A percentile compares a stretch with the other conserved stretches of the same genome.
These are phyloP conservation scores for Lachnellula hyalina DNA, from an alignment of 2,329 filamentous ascomycete genomes.

Conservation along the genomic window DNA sequence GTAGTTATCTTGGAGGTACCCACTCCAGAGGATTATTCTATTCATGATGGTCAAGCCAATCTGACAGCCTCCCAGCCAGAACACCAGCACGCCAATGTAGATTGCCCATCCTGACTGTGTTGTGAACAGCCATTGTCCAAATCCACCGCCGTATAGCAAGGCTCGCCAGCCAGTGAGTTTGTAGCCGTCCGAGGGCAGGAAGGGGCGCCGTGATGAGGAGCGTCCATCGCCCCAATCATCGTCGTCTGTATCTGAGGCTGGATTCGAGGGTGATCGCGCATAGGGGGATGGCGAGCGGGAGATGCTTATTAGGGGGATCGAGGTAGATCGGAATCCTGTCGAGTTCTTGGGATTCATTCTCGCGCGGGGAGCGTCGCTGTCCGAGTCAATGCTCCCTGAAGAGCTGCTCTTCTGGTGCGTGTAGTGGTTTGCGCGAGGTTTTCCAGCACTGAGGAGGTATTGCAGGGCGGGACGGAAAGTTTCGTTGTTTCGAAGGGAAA, in stretches of 20 bases:
- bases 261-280: slow-evolving; percentile 35
- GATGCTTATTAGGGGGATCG: slow-evolving; percentile 41
- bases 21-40: slow-evolving; percentile 44
- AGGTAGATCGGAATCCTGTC: slow-evolving; percentile 31
- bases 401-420: slow-evolving; percentile 22
- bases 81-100: slow-evolving; percentile 41
- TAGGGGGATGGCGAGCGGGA: slow-evolving; percentile 40
- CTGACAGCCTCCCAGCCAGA: slow-evolving; percentile 42
- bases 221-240: slow-evolving; percentile 35
- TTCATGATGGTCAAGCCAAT: slow-evolving; percentile 46
- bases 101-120: slow-evolving; percentile 43
- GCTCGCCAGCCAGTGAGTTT: slow-evolving; percentile 31
- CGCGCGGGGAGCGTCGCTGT: slow-evolving; percentile 13
- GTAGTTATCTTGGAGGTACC: slow-evolving; percentile 28
- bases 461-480: slow-evolving; percentile 35
- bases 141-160: slow-evolving; percentile 36
- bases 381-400: slow-evolving; percentile 24
- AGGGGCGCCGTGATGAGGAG: slow-evolving; percentile 32
- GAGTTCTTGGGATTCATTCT: slow-evolving; percentile 26
- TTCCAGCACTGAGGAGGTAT: slow-evolving; percentile 29
- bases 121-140: slow-evolving; percentile 44
- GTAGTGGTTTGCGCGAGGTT: slow-evolving; percentile 8
- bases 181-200: slow-evolving; percentile 22
- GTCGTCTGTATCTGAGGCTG: slow-evolving; percentile 41
- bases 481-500: slow-evolving; percentile 28